Evolutionary conservation across 2,329 filamentous ascomycete genomes (phyloP).

Genomic region (Phaeosphaeria sp.): DNA sequence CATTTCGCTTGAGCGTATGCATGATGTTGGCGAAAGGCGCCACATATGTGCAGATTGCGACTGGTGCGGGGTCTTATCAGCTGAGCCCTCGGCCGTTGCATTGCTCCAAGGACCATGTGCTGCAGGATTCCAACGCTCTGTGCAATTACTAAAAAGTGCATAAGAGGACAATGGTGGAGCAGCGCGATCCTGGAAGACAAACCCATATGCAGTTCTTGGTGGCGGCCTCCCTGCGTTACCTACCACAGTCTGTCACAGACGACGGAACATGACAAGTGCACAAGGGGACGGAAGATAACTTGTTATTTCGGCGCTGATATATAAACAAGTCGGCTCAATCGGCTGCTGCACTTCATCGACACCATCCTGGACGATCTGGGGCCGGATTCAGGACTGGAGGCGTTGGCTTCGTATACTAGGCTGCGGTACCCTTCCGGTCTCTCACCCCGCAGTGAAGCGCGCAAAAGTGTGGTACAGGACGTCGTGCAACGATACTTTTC

Average conservation of each 20-base stretch:
- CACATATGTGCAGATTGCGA: background rate
- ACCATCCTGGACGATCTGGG: background rate
- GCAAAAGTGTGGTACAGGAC: background rate
- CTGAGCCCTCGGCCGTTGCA: conserved; percentile 8
- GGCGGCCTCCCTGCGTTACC: conserved; percentile 8
- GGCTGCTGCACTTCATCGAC: background rate
- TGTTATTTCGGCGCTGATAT: background rate
- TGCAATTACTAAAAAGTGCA: conserved; percentile 4
- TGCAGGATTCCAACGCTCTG: background rate
- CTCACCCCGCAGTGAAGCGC: background rate
- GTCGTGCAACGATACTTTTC: conserved; percentile 5
- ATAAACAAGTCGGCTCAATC: background rate
- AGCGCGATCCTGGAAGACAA: background rate
- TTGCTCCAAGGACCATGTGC: background rate
- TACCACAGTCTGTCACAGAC: background rate
- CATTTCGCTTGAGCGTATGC: conserved; percentile 2
- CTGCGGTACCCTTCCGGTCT: background rate
- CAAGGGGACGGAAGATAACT: background rate
- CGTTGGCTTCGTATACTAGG: background rate
- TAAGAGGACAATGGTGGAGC: conserved; percentile 4
- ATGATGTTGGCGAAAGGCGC: background rate
- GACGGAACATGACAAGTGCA: background rate
- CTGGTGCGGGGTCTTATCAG: conserved; percentile 14
- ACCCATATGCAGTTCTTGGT: background rate
- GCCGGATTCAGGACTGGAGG: background rate